Conservation (phyloP, 768 basidiomycete genomes). For the Xerocomellus chrysenteron region DNA sequence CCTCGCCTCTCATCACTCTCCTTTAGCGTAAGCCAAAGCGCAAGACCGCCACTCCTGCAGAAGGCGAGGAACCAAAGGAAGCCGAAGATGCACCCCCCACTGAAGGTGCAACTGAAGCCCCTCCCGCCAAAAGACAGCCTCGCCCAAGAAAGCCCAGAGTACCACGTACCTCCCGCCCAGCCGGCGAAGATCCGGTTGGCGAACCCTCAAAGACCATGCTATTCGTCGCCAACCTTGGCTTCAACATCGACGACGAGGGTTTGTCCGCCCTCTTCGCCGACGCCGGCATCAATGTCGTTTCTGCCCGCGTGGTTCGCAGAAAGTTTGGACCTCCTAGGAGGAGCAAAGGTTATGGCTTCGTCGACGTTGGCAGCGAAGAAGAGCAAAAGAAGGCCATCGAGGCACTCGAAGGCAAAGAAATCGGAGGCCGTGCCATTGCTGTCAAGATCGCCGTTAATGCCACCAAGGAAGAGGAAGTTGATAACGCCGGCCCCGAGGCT, state of each 20-base stretch:
- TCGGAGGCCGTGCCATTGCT: slow-evolving; percentile 81
- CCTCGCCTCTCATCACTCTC: slow-evolving; percentile 10
- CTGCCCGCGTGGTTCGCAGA: slow-evolving; percentile 87
- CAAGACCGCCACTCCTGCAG: slow-evolving; percentile 35
- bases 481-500: slow-evolving; percentile 34
- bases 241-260: slow-evolving; percentile 84
- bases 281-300: slow-evolving; percentile 76
- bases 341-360: slow-evolving; percentile 98
- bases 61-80: slow-evolving; percentile 30
- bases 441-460: slow-evolving; percentile 96
- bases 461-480: slow-evolving; percentile 56
- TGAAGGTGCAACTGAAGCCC: slow-evolving; percentile 39
- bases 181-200: slow-evolving; percentile 81
- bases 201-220: slow-evolving; percentile 88
- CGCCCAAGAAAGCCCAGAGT: slow-evolving; percentile 57
- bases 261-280: slow-evolving; percentile 83
- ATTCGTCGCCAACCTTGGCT: slow-evolving; percentile 98
- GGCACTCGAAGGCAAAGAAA: slow-evolving; percentile 81
- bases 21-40: slow-evolving; percentile 56
- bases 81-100: slow-evolving; percentile 33
- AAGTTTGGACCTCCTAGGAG: slow-evolving; percentile 81
- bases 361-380: slow-evolving; percentile 87
- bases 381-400: slow-evolving; percentile 92
- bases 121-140: slow-evolving; percentile 39
- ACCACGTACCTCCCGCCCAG: slow-evolving; percentile 62